Conservation (phyloP, 2,329 filamentous ascomycete genomes). For the Calonectria pseudoturangicola region DNA sequence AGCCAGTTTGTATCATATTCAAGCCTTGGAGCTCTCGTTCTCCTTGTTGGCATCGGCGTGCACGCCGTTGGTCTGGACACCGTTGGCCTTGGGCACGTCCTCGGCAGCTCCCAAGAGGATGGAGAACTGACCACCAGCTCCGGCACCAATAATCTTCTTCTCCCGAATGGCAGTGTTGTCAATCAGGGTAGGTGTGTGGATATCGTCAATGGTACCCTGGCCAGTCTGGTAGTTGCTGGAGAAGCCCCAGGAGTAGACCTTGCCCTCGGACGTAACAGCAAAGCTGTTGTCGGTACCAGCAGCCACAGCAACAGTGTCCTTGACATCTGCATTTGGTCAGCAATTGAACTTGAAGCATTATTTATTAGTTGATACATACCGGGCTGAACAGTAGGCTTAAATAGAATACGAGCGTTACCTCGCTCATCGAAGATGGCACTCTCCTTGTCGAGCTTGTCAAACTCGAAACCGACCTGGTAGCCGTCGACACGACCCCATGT, state of each 20-base stretch:
- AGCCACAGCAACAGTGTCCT: slow-evolving; percentile 73
- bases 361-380: slow-evolving; percentile 60
- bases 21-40: slow-evolving; percentile 41
- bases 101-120: slow-evolving; percentile 71
- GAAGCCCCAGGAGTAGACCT: slow-evolving; percentile 88
- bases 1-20: slow-evolving; percentile 3
- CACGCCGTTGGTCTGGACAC: slow-evolving; percentile 51
- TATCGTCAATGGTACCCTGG: slow-evolving; percentile 85
- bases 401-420: slow-evolving; percentile 79
- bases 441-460: slow-evolving; percentile 69
- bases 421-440: slow-evolving; percentile 78
- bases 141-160: slow-evolving; percentile 84
- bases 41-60: slow-evolving; percentile 45
- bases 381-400: slow-evolving; percentile 62
- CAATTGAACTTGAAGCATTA: not conserved
- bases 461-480: slow-evolving; percentile 72
- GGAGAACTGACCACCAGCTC: slow-evolving; percentile 90
- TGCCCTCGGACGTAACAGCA: slow-evolving; percentile 81
- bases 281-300: slow-evolving; percentile 85
- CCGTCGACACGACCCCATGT: slow-evolving; percentile 76
- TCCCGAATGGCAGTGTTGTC: slow-evolving; percentile 89
- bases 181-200: slow-evolving; percentile 84
- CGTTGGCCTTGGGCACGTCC: slow-evolving; percentile 56
- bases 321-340: slow-evolving; percentile 60
- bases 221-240: slow-evolving; percentile 87